These are phyloP conservation scores for Aleurites moluccanus DNA, from an alignment of 441 rosid genomes.

Conservation along the genomic window DNA sequence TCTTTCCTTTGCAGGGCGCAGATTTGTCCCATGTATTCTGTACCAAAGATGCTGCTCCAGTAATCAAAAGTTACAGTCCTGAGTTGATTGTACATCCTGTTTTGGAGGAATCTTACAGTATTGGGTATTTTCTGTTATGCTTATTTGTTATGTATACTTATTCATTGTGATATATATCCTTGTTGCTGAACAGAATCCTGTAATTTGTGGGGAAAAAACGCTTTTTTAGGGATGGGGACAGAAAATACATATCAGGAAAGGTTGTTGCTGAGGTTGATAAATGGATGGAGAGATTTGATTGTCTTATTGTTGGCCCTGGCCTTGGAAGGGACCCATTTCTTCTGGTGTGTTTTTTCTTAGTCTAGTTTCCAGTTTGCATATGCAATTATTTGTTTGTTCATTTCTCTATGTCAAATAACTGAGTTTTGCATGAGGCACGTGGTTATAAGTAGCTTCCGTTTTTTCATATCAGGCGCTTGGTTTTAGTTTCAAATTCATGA, in stretches of 20 bases:
- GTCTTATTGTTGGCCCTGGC: slow-evolving; percentile 95
- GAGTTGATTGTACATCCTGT: slow-evolving; percentile 92
- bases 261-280: slow-evolving; percentile 76
- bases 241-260: slow-evolving; percentile 38
- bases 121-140: slow-evolving; percentile 40
- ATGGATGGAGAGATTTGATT: slow-evolving; percentile 98
- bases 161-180: not conserved
- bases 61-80: slow-evolving; percentile 94
- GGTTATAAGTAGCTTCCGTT: not conserved
- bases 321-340: slow-evolving; percentile 96
- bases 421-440: slow-evolving; percentile 1
- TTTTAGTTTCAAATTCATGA: not conserved
- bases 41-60: slow-evolving; percentile 90
- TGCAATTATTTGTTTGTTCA: not conserved
- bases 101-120: slow-evolving; percentile 75
- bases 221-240: slow-evolving; percentile 56
- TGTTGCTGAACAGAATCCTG: slow-evolving; percentile 14
- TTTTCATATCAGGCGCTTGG: not conserved
- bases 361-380: not conserved
- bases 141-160: not conserved
- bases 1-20: slow-evolving; percentile 60
- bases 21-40: slow-evolving; percentile 98
- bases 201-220: slow-evolving; percentile 22
- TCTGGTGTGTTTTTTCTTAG: slow-evolving; percentile 44
- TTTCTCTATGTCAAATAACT: not conserved